These are phyloP conservation scores for Yamadazyma taylorii DNA, from an alignment of 1,139 yeast species.

Conservation along the genomic window DNA sequence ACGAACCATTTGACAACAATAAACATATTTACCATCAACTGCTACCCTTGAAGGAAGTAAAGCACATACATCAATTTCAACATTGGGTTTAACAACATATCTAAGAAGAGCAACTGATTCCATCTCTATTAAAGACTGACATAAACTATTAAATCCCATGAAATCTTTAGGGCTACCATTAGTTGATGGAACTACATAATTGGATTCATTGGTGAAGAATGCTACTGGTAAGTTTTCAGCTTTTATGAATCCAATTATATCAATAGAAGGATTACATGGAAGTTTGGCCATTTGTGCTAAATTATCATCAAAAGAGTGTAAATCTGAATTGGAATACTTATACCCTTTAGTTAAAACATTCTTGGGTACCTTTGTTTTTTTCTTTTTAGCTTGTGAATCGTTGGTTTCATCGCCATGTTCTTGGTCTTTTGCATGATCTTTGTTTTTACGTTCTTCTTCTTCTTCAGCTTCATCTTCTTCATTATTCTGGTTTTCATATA, in stretches of 20 bases:
- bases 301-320: constrained; percentile 37
- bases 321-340: constrained; percentile 60
- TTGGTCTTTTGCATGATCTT: constrained; percentile 19
- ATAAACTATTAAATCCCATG: constrained; percentile 52
- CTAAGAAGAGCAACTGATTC: constrained; percentile 61
- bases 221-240: constrained; percentile 52
- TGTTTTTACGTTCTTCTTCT: constrained; percentile 17
- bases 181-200: constrained; percentile 51
- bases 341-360: constrained; percentile 51
- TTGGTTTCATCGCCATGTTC: no score
- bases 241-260: constrained; percentile 62
- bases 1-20: constrained; percentile 39
- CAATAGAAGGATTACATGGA: constrained; percentile 50
- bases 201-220: constrained; percentile 58
- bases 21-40: constrained; percentile 18
- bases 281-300: constrained; percentile 46
- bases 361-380: constrained; percentile 20
- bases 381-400: constrained; percentile 21
- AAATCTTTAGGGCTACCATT: constrained; percentile 34
- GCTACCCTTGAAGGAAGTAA: constrained; percentile 48
- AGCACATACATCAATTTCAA: constrained; percentile 57
- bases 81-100: constrained; percentile 49
- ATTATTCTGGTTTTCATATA: constrained; percentile 7
- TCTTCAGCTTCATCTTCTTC: constrained; percentile 20
- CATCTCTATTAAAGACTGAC: constrained; percentile 50